Conservation (phyloP, 352 stramenopile species). For the Phytophthora idaei region DNA sequence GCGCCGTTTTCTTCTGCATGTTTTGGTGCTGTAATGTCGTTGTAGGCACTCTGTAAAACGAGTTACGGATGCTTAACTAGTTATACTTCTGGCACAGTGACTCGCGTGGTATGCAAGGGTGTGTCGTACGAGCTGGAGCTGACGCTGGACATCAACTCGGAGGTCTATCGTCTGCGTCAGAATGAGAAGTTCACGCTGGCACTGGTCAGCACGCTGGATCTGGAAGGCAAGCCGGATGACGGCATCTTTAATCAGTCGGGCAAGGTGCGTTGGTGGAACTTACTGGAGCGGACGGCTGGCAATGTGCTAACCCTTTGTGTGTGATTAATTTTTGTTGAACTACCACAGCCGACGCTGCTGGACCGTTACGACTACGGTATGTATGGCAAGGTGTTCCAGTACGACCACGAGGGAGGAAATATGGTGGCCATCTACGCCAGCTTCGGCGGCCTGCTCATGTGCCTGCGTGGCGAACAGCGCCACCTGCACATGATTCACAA, state of each 20-base stretch:
- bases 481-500: conserved; percentile 98
- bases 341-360: conserved; percentile 86
- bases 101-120: conserved; percentile 95
- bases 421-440: conserved; percentile 94
- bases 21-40: not conserved
- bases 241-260: conserved; percentile 92
- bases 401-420: conserved; percentile 95
- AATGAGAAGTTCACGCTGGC: conserved; percentile 97
- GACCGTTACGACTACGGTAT: conserved; percentile 99
- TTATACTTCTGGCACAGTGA: conserved; percentile 63
- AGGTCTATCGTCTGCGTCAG: conserved; percentile 96
- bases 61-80: conserved; percentile 19
- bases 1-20: conserved; percentile 3
- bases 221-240: conserved; percentile 97
- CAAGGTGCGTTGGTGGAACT: conserved; percentile 53
- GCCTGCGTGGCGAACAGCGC: conserved; percentile 95
- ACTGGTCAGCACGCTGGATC: conserved; percentile 95
- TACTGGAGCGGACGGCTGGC: not conserved
- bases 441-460: conserved; percentile 98
- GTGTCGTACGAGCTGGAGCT: conserved; percentile 98
- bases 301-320: conserved; percentile 10
- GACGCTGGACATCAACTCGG: conserved; percentile 97
- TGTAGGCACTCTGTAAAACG: not conserved
- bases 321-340: not conserved
- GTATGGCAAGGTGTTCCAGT: conserved; percentile 98